Conservation (phyloP, 257 asterid genomes). For the Nicotiana benthamiana region DNA sequence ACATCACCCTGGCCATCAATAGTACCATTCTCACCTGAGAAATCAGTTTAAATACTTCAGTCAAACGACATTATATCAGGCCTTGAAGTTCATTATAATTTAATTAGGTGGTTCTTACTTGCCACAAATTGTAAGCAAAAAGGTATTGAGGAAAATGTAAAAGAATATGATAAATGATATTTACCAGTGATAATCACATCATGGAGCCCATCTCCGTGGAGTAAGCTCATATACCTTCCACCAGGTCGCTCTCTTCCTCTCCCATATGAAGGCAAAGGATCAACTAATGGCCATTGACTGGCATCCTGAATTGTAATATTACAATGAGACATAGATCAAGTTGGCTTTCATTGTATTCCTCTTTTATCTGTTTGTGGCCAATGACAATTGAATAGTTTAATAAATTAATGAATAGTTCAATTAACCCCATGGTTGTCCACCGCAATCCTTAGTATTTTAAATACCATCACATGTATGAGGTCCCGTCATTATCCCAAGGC, state of each 20-base stretch:
- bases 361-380: not conserved
- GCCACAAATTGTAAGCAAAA: not conserved
- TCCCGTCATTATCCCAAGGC: not conserved
- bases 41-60: not conserved
- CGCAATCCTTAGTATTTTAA: not conserved
- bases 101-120: not conserved
- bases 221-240: constrained; percentile 82
- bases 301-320: constrained; percentile 41
- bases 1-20: constrained; percentile 91
- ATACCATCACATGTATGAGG: not conserved
- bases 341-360: not conserved
- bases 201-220: constrained; percentile 81
- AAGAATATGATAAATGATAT: not conserved
- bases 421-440: not conserved
- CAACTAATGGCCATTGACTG: constrained; percentile 62
- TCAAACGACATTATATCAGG: not conserved
- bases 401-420: not conserved
- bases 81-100: not conserved
- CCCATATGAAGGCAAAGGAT: constrained; percentile 91
- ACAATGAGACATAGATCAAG: not conserved
- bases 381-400: not conserved
- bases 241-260: constrained; percentile 96
- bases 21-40: constrained; percentile 86
- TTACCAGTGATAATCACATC: constrained; percentile 89
- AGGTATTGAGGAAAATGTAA: not conserved